Evolutionary conservation across 2,329 filamentous ascomycete species (phyloP), one percentile per base, ranked within the genome.

Genomic region (Pseudogymnoascus sp.): DNA sequence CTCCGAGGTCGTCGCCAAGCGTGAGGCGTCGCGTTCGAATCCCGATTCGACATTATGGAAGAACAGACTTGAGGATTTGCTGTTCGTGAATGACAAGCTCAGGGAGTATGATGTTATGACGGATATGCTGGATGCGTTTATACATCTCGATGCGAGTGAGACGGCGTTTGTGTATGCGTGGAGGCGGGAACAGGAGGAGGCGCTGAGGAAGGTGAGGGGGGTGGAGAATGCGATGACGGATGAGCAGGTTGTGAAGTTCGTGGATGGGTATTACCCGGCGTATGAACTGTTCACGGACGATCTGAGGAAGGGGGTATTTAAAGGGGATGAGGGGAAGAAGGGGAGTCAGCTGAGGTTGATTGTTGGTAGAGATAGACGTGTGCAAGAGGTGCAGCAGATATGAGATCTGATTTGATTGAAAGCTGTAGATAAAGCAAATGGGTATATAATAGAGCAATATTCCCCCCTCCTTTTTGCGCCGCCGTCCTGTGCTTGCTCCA

Each of bases 101-200:
- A 79, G 74, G 67, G 74, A 75, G 21, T 90, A 90, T 72, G 82
- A 87, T 73, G 74, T 74, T n/a, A 71, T 88, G 65, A 87, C 84
- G 3, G 76, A 83, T 76, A 80, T 69, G 67, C 80, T 89, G 39
- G 81, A 87, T 69, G 84, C 85, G 21, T 81, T 89, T 68, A 80
- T 90, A 48, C 85, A 89, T 69, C 84, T 76, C 63, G 87, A 90
- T 72, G 86, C 88, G 0, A 78, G 84, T 67, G 78, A 89, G 68
- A 78, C 82, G 14, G 75, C 77, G 34, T 88, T 81, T 70, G 88
- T 90, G 28, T 90, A 90, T 69, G 79, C 81, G 62, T 90, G 88
- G 88, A 78, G 88, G 13, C 75, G 85, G 68, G 78, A 90, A 71
- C 86, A 89, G 72, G 88, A 90, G 73, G 78, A 79, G 45, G 79